Evolutionary conservation across 495 filamentous ascomycete genomes (phyloP).

Genomic region (Neurospora tetraspora): DNA sequence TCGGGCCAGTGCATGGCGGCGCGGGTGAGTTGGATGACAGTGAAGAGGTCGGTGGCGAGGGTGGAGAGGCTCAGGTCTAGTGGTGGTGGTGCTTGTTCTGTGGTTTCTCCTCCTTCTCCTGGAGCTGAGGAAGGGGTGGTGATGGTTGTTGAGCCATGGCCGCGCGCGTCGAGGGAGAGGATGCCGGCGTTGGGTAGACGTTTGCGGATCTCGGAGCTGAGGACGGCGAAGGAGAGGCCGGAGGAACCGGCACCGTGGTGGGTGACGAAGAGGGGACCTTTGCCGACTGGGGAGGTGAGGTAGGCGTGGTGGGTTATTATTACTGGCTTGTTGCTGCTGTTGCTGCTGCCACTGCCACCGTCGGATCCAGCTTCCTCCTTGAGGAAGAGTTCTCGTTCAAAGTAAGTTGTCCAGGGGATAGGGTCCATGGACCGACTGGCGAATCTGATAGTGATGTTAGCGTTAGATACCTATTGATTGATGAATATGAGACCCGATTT

Average conservation of each 20-base stretch:
- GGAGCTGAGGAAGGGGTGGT: not conserved
- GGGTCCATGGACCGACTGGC: slow-evolving; percentile 36
- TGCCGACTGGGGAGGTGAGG: slow-evolving; percentile 47
- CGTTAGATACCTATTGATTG: slow-evolving; percentile 1
- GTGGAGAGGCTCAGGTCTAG: slow-evolving; percentile 58
- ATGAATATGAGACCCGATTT: slow-evolving; percentile 15
- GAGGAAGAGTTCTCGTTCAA: slow-evolving; percentile 74
- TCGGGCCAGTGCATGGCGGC: slow-evolving; percentile 56
- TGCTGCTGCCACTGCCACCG: not conserved
- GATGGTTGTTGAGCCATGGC: slow-evolving; percentile 63
- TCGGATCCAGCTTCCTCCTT: not conserved
- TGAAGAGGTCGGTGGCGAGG: slow-evolving; percentile 61
- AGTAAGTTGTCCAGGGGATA: slow-evolving; percentile 83
- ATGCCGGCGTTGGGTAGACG: slow-evolving; percentile 72
- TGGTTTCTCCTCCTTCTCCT: slow-evolving; percentile 15
- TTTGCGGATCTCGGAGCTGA: slow-evolving; percentile 67
- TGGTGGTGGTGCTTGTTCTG: slow-evolving; percentile 20
- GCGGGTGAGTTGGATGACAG: slow-evolving; percentile 56
- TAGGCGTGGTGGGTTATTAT: slow-evolving; percentile 73
- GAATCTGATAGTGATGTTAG: slow-evolving; percentile 22
- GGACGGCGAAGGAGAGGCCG: slow-evolving; percentile 45
- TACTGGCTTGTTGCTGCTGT: slow-evolving; percentile 10
- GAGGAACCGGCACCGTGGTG: slow-evolving; percentile 45
- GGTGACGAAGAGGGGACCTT: slow-evolving; percentile 53
- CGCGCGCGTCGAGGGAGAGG: slow-evolving; percentile 73